phyloP scores from a whole-genome alignment of 78 protist genomes.

The Dictyostelium purpureum region DNA sequence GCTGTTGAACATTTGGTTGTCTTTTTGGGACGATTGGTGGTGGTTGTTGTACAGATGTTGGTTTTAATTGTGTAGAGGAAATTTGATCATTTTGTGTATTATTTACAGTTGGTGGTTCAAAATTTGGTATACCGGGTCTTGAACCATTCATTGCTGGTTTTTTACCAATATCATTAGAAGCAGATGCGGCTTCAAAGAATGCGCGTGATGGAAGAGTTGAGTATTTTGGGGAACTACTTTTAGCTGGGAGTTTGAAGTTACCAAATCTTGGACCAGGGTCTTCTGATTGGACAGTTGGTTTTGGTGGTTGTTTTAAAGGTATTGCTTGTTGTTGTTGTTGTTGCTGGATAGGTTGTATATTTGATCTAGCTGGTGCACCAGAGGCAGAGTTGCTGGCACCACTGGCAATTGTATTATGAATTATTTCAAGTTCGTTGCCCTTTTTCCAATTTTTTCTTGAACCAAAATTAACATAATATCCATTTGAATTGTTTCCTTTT shows the following conservation, averaged over 20 bases:
- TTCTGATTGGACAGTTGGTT: conserved; percentile 21
- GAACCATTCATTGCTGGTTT: background rate
- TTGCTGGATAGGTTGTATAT: background rate
- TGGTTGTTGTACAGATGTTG: background rate
- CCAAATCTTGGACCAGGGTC: conserved; percentile 60
- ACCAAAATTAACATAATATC: conserved; percentile 53
- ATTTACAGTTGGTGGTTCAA: conserved; percentile 18
- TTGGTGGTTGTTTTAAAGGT: background rate
- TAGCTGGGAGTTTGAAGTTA: background rate
- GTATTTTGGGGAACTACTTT: background rate
- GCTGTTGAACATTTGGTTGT: background rate
- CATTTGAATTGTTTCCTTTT: conserved; percentile 33
- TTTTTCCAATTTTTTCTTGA: conserved; percentile 72
- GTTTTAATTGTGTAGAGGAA: background rate
- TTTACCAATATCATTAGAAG: conserved; percentile 9
- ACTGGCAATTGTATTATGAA: background rate
- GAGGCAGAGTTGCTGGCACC: background rate
- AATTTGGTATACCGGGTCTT: conserved; percentile 37
- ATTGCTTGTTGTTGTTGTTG: background rate
- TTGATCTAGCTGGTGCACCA: background rate
- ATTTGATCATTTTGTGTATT: background rate
- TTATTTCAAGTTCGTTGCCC: conserved; percentile 23
- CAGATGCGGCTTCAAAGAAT: conserved; percentile 28
- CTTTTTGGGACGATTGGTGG: background rate
- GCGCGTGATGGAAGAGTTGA: conserved; percentile 50